phyloP scores from a whole-genome alignment of 2,329 filamentous ascomycete species.

The Plenodomus tracheiphilus region DNA sequence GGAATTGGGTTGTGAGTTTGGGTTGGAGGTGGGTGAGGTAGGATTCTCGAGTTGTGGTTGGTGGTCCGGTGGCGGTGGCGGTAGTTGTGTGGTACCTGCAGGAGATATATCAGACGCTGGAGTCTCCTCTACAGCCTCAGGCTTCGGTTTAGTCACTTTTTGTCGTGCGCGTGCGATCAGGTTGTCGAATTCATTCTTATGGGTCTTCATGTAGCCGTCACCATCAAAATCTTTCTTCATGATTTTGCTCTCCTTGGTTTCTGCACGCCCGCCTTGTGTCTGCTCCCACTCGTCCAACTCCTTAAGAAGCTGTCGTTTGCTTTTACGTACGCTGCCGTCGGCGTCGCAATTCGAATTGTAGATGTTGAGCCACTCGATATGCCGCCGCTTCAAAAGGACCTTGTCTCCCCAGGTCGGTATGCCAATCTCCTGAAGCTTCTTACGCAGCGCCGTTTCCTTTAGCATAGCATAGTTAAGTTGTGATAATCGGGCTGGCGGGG shows the following conservation, averaged over 20 bases:
- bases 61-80: not conserved
- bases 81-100: not conserved
- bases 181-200: conserved; percentile 75
- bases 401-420: conserved; percentile 72
- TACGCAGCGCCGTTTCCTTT: conserved; percentile 76
- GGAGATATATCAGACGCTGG: not conserved
- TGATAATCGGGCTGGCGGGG: conserved; percentile 57
- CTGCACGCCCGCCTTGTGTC: conserved; percentile 67
- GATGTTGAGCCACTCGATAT: conserved; percentile 91
- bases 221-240: conserved; percentile 90
- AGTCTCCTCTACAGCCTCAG: not conserved
- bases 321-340: conserved; percentile 62
- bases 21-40: not conserved
- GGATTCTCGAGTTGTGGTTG: not conserved
- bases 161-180: conserved; percentile 76
- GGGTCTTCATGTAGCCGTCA: conserved; percentile 70
- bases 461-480: conserved; percentile 84
- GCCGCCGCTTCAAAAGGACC: conserved; percentile 72
- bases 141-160: conserved; percentile 50
- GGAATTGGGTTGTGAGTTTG: not conserved
- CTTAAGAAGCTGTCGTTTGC: conserved; percentile 70
- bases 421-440: conserved; percentile 80
- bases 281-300: conserved; percentile 88
- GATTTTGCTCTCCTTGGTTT: conserved; percentile 52
- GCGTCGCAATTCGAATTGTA: conserved; percentile 98